Evolutionary conservation across 441 rosid species (phyloP).

Genomic region (Theobroma grandiflorum): DNA sequence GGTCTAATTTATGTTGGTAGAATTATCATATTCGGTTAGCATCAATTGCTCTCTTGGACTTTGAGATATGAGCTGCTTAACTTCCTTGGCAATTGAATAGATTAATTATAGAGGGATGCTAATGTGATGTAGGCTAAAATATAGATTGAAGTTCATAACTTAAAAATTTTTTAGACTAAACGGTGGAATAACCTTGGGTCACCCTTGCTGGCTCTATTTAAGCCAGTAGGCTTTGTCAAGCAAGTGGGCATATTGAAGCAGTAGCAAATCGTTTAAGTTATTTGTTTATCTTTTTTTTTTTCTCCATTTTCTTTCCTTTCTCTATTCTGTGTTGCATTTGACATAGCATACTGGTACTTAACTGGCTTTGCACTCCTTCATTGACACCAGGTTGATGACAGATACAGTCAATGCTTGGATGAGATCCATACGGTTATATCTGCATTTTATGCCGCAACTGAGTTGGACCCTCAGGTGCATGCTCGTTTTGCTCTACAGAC

Average conservation of each 20-base stretch:
- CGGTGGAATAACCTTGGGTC: not conserved
- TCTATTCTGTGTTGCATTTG: not conserved
- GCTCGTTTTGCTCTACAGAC: conserved; percentile 81
- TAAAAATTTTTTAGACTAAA: not conserved
- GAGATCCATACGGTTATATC: conserved; percentile 91
- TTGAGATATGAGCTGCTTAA: not conserved
- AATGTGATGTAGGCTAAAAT: not conserved
- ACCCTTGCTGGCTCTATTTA: not conserved
- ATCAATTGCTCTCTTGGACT: not conserved
- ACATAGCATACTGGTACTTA: not conserved
- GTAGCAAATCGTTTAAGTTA: not conserved
- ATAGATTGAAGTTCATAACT: not conserved
- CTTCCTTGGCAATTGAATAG: not conserved
- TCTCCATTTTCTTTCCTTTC: not conserved
- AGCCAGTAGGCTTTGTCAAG: not conserved
- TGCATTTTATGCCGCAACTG: conserved; percentile 93
- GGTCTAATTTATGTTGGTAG: conserved; percentile 13
- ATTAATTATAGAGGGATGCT: not conserved
- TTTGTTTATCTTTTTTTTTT: not conserved
- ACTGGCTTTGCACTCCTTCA: not conserved
- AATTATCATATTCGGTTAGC: not conserved
- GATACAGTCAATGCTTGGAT: conserved; percentile 78
- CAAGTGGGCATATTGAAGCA: not conserved
- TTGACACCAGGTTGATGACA: conserved; percentile 76
- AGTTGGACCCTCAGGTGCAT: conserved; percentile 82